Evolutionary conservation across 2,329 filamentous ascomycete genomes (phyloP), one percentile per base, ranked within the genome.

Genomic region (Acephala macrosclerotiorum): DNA sequence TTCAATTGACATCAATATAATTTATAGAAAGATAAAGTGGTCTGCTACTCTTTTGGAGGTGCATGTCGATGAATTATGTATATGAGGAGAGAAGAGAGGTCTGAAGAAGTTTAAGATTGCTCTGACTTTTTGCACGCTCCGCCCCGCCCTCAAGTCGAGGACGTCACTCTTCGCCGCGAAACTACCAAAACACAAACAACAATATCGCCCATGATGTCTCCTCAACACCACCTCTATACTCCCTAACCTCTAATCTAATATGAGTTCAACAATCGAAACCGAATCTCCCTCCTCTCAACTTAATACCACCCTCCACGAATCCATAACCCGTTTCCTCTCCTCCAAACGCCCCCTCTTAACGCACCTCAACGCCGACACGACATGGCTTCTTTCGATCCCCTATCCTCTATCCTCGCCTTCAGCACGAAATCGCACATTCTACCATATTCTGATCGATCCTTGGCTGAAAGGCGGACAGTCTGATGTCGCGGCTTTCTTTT

Each of bases 351-450:
- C 85, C 0, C 73, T 90, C 47, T 81, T 91, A 9, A 85, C 86
- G 60, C 88, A 91, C 75, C 80, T 91, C 36, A 91, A 90, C 75
- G 88, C 85, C 70, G 88, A 91, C 77, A 89, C 87, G 4, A 87
- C 84, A 25, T 91, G 89, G 88, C 80, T 91, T 1, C 78, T 91
- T n/a, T 87, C 89, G 66, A 79, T 91, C 9, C 87, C 88, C 0
- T 83, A 84, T 53, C 87, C 86, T 53, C 87, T 86, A 5, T 71
- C 60, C 0, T 53, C 47, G 3, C 20, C 57, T 5, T 14, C 33
- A 1, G 55, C 25, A 12, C 11, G 16, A 9, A 55, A 60, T 20
- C 40, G 83, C 20, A 33, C 51, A 42, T 88, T 85, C 70, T 90
- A 85, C 80, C 90, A 91, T 72, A 80, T 91, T 58, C 77, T 91